Evolutionary conservation across 441 rosid genomes (phyloP).

Genomic region (Kokia cookei): DNA sequence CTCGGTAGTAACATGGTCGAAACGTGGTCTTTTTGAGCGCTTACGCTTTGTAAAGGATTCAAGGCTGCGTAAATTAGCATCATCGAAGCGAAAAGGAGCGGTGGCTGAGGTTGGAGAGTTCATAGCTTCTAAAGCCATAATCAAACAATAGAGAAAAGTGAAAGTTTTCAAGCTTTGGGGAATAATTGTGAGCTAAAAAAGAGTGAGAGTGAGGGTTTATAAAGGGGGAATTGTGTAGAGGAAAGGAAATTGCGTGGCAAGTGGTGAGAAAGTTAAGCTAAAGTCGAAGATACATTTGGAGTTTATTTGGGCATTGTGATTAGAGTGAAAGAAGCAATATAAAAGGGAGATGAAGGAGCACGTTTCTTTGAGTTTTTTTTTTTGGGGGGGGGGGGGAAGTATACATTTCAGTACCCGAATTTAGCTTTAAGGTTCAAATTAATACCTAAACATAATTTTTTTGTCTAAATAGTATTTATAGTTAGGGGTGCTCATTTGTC

Average conservation of each 20-base stretch:
- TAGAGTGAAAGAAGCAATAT: slow-evolving; percentile 2
- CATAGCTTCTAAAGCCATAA: slow-evolving; percentile 79
- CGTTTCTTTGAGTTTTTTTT: no score
- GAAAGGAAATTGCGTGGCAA: slow-evolving; percentile 64
- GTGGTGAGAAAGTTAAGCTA: slow-evolving; percentile 44
- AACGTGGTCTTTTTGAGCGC: slow-evolving; percentile 55
- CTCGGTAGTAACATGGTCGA: slow-evolving; percentile 51
- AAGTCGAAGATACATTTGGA: neutral
- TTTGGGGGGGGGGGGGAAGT: no score
- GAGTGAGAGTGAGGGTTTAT: slow-evolving; percentile 6
- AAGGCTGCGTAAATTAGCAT: slow-evolving; percentile 29
- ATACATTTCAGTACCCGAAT: no score
- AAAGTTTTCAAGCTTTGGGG: neutral
- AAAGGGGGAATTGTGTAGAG: neutral
- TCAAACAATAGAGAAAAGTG: neutral
- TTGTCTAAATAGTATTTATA: no score
- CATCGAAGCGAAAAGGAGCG: slow-evolving; percentile 43
- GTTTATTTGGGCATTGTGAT: neutral
- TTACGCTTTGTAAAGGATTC: slow-evolving; percentile 77
- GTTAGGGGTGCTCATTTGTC: no score
- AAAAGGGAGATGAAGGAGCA: no score
- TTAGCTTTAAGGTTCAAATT: no score
- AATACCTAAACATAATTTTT: no score
- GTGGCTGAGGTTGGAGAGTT: slow-evolving; percentile 56
- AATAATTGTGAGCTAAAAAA: neutral